Evolutionary conservation across 73 alveolate genomes (phyloP).

Genomic region (Effrenium voratum): DNA sequence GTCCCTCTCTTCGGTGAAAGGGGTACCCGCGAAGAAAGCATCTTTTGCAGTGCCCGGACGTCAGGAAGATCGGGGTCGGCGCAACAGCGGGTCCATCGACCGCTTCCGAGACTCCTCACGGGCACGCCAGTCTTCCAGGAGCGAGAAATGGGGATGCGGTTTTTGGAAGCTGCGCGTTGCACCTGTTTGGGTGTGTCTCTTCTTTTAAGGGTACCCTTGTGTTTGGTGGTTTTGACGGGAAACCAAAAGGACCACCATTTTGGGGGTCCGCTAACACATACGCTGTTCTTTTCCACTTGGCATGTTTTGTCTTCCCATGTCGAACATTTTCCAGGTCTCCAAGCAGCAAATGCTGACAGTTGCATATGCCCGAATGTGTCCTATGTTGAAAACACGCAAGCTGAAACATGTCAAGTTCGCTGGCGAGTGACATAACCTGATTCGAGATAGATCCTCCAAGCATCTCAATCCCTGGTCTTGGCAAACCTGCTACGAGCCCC

Average conservation of each 20-base stretch:
- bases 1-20: not conserved
- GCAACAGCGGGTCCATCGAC: constrained; percentile 6
- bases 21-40: not conserved
- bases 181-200: not conserved
- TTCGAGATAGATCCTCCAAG: no score
- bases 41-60: not conserved
- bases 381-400: no score
- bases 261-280: not conserved
- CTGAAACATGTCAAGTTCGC: no score
- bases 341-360: no score
- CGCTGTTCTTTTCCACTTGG: not conserved
- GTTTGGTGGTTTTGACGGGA: not conserved
- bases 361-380: no score
- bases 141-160: not conserved
- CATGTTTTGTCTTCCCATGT: not conserved
- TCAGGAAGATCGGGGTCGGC: constrained; percentile 32
- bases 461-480: no score
- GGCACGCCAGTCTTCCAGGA: constrained; percentile 36
- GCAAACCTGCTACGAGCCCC: no score
- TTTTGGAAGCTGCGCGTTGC: not conserved
- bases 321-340: no score
- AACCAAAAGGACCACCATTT: not conserved
- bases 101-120: constrained; percentile 40
- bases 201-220: not conserved
- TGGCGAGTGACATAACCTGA: no score